phyloP scores from a whole-genome alignment of 2,329 filamentous ascomycete genomes.

The Bipolaris zeicola region DNA sequence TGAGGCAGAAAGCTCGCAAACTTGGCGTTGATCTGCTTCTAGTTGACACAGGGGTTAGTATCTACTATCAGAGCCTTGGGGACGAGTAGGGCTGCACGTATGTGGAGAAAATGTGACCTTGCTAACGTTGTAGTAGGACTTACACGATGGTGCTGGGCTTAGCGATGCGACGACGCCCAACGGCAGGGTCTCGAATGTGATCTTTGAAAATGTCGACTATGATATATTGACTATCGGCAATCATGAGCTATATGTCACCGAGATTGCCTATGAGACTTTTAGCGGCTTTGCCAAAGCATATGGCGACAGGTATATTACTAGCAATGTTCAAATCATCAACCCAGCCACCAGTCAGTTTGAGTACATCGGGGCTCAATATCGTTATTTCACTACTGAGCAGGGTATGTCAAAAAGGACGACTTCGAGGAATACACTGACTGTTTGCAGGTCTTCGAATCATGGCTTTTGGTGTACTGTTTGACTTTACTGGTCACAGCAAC shows the following conservation, averaged over 20 bases:
- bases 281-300: slow-evolving; percentile 64
- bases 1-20: slow-evolving; percentile 63
- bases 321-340: slow-evolving; percentile 59
- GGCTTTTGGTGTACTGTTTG: slow-evolving; percentile 58
- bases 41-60: slow-evolving; percentile 61
- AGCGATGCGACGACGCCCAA: slow-evolving; percentile 65
- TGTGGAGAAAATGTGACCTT: background rate
- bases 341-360: slow-evolving; percentile 52
- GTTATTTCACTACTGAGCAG: slow-evolving; percentile 58
- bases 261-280: slow-evolving; percentile 67
- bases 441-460: slow-evolving; percentile 54
- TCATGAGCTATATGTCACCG: slow-evolving; percentile 68
- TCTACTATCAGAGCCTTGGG: background rate
- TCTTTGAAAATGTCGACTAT: slow-evolving; percentile 60
- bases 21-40: slow-evolving; percentile 65
- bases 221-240: slow-evolving; percentile 64
- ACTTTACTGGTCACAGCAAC: slow-evolving; percentile 64
- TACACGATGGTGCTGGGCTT: slow-evolving; percentile 70
- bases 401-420: slow-evolving; percentile 28
- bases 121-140: slow-evolving; percentile 51
- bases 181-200: slow-evolving; percentile 59
- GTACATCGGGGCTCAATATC: slow-evolving; percentile 55
- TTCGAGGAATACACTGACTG: background rate
- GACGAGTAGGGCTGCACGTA: slow-evolving; percentile 5
- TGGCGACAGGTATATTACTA: slow-evolving; percentile 59